Conservation (phyloP, 176 grass and related monocot genomes). For the Panicum miliaceum region DNA sequence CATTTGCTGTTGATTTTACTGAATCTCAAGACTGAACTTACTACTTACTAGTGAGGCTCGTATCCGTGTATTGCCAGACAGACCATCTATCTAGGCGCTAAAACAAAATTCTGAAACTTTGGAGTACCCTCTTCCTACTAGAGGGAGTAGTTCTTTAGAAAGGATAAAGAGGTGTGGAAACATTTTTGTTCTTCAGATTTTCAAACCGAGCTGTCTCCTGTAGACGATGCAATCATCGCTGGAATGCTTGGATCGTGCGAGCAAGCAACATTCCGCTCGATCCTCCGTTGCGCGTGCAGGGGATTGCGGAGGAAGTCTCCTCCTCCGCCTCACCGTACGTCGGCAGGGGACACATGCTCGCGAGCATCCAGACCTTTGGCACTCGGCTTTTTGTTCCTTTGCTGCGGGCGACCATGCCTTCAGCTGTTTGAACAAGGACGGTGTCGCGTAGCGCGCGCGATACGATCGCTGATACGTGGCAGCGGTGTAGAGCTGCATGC, state of each 20-base stretch:
- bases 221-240: not conserved
- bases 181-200: not conserved
- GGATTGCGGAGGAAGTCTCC: constrained; percentile 20
- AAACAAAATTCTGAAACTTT: not conserved
- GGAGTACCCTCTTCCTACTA: not conserved
- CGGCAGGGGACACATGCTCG: not conserved
- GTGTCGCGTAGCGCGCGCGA: constrained; percentile 8
- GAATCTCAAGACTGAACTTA: no score
- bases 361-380: not conserved
- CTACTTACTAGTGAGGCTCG: no score
- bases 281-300: not conserved
- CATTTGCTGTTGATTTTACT: no score
- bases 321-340: not conserved
- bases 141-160: not conserved
- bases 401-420: not conserved
- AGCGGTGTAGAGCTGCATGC: not conserved
- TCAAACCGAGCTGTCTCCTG: not conserved
- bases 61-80: no score
- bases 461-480: not conserved
- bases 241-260: not conserved
- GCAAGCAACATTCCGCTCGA: not conserved
- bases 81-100: no score
- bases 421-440: not conserved
- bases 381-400: not conserved
- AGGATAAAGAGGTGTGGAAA: not conserved